These are phyloP conservation scores for Microsporum canis DNA, from an alignment of 2,329 filamentous ascomycete species.

Conservation along the genomic window DNA sequence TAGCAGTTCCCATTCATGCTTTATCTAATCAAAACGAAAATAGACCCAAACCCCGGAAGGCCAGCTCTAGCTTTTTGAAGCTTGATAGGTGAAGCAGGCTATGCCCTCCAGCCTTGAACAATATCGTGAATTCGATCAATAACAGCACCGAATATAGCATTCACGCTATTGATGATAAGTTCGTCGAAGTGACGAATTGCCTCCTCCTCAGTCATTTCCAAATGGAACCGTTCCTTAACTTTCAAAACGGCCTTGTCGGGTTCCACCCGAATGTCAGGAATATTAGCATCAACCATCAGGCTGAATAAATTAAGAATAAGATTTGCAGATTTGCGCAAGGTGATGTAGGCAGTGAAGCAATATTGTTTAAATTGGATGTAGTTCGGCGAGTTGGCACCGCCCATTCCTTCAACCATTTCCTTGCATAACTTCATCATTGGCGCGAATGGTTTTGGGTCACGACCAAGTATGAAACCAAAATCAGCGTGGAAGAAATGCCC, in stretches of 20 bases:
- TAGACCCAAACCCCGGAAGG: not conserved
- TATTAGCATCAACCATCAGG: conserved; percentile 94
- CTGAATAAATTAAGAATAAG: conserved; percentile 91
- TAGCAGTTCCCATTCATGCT: not conserved
- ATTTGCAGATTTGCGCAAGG: conserved; percentile 77
- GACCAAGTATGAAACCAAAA: conserved; percentile 94
- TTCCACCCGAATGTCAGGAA: conserved; percentile 86
- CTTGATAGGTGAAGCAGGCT: not conserved
- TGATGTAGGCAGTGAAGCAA: conserved; percentile 88
- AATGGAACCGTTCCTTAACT: conserved; percentile 84
- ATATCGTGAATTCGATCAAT: conserved; percentile 92
- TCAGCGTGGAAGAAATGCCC: conserved; percentile 97
- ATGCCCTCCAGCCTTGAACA: conserved; percentile 74
- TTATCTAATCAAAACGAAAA: not conserved
- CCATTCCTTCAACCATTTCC: conserved; percentile 99
- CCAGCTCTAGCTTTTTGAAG: not conserved
- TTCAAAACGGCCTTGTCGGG: conserved; percentile 90
- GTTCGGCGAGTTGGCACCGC: conserved; percentile 65
- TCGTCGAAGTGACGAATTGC: conserved; percentile 78
- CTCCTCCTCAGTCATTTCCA: conserved; percentile 86
- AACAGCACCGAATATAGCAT: conserved; percentile 80
- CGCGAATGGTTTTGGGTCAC: conserved; percentile 93
- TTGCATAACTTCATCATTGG: conserved; percentile 94
- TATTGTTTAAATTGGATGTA: conserved; percentile 90
- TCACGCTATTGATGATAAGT: conserved; percentile 81